These are phyloP conservation scores for Xylaria sp. DNA, from an alignment of 2,329 filamentous ascomycete species.

Conservation along the genomic window DNA sequence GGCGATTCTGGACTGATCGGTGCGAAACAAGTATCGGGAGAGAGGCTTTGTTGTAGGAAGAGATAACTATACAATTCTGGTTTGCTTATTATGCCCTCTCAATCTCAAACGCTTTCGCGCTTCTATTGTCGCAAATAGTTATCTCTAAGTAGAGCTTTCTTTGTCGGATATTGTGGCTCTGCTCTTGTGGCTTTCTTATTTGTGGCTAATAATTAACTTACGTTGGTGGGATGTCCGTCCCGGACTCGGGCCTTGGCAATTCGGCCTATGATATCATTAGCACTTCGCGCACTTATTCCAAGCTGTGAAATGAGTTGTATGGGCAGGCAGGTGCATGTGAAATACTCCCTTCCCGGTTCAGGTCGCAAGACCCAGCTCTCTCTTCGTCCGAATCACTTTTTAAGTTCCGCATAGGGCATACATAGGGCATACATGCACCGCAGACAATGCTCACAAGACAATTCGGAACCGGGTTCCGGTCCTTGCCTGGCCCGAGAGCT, in stretches of 20 bases:
- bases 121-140: neutral
- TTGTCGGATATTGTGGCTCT: conserved; percentile 2
- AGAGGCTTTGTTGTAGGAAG: neutral
- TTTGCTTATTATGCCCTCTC: neutral
- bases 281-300: neutral
- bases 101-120: neutral
- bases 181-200: neutral
- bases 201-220: neutral
- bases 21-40: neutral
- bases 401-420: conserved; percentile 11
- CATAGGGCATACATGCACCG: conserved; percentile 13
- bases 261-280: conserved; percentile 29
- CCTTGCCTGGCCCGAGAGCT: conserved; percentile 48
- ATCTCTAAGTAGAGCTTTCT: neutral
- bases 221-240: neutral
- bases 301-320: neutral
- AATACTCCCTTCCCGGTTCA: neutral
- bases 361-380: conserved; percentile 6
- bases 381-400: neutral
- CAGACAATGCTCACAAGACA: conserved; percentile 39
- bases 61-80: neutral
- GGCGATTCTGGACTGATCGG: neutral
- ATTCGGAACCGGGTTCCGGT: conserved; percentile 50
- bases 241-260: conserved; percentile 14
- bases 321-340: neutral